Evolutionary conservation across 2,329 filamentous ascomycete species (phyloP), one percentile per base, ranked within the genome.

Genomic region (Epichloe coenophiala): DNA sequence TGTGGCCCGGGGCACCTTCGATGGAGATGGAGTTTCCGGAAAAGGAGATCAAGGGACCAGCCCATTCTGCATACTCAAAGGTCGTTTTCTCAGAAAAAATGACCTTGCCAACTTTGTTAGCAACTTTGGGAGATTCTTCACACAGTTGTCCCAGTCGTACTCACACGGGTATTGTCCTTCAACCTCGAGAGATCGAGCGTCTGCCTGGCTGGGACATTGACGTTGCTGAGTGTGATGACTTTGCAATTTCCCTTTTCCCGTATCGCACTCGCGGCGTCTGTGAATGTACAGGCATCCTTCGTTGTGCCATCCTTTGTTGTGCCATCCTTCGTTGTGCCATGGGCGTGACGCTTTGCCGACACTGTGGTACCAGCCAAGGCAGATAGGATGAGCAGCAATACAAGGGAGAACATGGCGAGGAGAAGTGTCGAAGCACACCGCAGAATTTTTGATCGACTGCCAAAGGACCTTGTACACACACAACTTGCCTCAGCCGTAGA

Each of bases 1-100:
- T 69, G 70, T 57, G 54, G 6, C 55, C 37, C 9, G 44, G 13
- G 9, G 43, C 19, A 13, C 49, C 49, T 6, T 38, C 9, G 3
- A 51, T 5, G 3, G 15, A 5, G 19, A 51, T 33, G 38, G n/a
- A 21, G 5, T 27, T 51, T 35, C 49, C 49, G 19, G 44, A 43
- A 4, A 51, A 4, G 3, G 23, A 13, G 4, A 51, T 39, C 2
- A 51, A 15, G 6, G 44, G 38, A 2, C 49, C 49, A 4, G 33
- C 3, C 49, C 49, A 51, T 12, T 33, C 31, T 3, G 19, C 3
- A 9, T 42, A 51, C 1, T 33, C 49, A 37, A 51, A 43, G 9
- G 37, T 51, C 2, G 21, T 47, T 2, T 5, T 31, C 2, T 45
- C 49, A 7, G 38, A 12, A 15, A 51, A 47, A 19, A 43, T 42